phyloP scores from a whole-genome alignment of 345 rosid genomes.

The Gossypioides kirkii region DNA sequence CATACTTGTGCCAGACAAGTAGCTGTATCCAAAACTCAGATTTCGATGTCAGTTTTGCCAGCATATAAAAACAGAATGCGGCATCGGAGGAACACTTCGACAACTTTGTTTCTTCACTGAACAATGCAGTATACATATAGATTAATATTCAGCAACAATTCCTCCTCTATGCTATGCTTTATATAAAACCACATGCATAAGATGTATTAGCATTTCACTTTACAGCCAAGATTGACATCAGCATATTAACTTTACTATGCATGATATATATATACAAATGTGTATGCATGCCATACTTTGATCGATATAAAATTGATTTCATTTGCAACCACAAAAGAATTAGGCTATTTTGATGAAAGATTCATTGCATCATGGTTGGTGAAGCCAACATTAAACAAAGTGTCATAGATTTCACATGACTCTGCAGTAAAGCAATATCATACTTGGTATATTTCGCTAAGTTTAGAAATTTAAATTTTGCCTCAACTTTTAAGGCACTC shows the following conservation, averaged over 20 bases:
- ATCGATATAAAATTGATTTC: too few relatives aligned
- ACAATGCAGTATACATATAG: too few relatives aligned
- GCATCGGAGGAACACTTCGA: not conserved
- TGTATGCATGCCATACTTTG: not conserved
- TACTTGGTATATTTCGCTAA: not conserved
- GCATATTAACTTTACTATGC: not conserved
- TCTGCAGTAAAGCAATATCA: not conserved
- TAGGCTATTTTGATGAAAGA: too few relatives aligned
- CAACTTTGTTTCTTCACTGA: not conserved
- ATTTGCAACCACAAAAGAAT: too few relatives aligned
- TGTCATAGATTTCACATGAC: too few relatives aligned
- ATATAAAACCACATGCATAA: not conserved
- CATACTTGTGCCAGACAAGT: too few relatives aligned
- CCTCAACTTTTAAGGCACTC: not conserved
- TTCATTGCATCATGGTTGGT: too few relatives aligned
- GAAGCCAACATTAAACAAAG: too few relatives aligned
- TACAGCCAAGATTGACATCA: not conserved
- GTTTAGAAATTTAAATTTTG: not conserved
- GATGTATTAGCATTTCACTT: not conserved
- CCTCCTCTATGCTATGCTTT: not conserved
- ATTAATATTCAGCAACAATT: too few relatives aligned
- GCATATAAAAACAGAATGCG: too few relatives aligned
- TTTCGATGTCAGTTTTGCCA: too few relatives aligned
- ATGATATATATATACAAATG: not conserved
- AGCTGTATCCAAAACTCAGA: too few relatives aligned